Evolutionary conservation across 768 basidiomycete genomes (phyloP), one percentile per base, ranked within the genome.

Genomic region (Rubroboletus satanas): DNA sequence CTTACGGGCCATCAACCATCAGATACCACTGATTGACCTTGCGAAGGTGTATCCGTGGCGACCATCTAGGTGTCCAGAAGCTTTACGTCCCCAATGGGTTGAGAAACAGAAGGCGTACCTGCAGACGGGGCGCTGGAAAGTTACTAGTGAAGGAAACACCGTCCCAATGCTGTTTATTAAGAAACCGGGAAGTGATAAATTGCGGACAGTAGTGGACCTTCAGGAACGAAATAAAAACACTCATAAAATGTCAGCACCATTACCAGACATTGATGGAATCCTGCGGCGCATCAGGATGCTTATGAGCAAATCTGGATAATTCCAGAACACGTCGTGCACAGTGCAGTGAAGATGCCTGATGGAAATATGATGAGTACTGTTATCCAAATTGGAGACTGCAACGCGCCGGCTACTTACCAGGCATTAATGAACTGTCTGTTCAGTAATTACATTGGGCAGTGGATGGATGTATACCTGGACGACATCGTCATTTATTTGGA

Each of bases 351-450:
- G 8, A 33, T 8, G 3, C 32, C 32, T 33, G 32, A 33, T 33
- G 32, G 32, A 12, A 33, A 33, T 8, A 33, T 33, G 32, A 2
- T 33, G 0, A 77, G 75, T 23, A 52, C 28, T 0, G 39, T 52
- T 0, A 56, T 56, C 1, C 4, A 54, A n/a, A n/a, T n/a, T n/a
- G n/a, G n/a, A n/a, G n/a, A n/a, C n/a, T n/a, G n/a, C n/a, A n/a
- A n/a, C n/a, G 10, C 74, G 0, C 77, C 75, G 0, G 64, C 75
- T 0, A 82, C 78, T 0, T 82, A 78, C 51, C 79, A 82, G 2
- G 59, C 56, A 0, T 7, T 54, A 4, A 57, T 60, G 56, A 57
- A 54, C 5, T 31, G 54, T 12, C 15, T 57, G 3, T 57, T 60
- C 4, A 12, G 49, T 0, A 47, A 7, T 2, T 42, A 45, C 5